phyloP scores from a whole-genome alignment of 805 yeast genomes.

The Ogataea sp. region DNA sequence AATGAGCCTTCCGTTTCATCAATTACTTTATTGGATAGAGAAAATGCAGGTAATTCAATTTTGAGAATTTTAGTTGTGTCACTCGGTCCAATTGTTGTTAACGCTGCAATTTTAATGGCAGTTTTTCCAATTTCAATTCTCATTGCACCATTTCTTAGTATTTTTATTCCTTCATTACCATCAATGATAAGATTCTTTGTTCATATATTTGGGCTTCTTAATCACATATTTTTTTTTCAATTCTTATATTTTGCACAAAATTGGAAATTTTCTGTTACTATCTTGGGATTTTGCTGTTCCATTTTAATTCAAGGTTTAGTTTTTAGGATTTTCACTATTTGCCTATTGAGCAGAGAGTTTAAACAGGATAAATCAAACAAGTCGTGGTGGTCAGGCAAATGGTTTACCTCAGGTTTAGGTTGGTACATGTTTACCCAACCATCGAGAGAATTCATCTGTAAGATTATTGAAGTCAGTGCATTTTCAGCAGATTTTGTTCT shows the following conservation, averaged over 20 bases:
- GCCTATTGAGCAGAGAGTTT: conserved; percentile 54
- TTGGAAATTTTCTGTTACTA: conserved; percentile 51
- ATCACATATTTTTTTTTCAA: conserved; percentile 50
- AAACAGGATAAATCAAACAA: conserved; percentile 50
- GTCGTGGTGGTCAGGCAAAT: conserved; percentile 78
- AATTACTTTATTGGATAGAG: conserved; percentile 8
- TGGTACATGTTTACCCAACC: conserved; percentile 58
- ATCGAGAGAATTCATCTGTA: conserved; percentile 53
- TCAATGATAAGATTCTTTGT: conserved; percentile 46
- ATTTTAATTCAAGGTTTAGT: conserved; percentile 50
- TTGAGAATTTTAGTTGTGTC: conserved; percentile 37
- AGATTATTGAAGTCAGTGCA: conserved; percentile 56
- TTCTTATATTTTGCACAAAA: conserved; percentile 60
- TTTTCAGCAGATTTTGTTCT: conserved; percentile 58
- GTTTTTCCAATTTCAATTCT: conserved; percentile 37
- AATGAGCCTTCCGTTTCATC: conserved; percentile 24
- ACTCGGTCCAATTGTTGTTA: conserved; percentile 38
- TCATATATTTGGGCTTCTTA: conserved; percentile 44
- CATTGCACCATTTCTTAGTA: conserved; percentile 41
- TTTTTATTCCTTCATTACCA: conserved; percentile 38
- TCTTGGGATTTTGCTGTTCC: conserved; percentile 53
- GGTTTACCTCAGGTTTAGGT: conserved; percentile 58
- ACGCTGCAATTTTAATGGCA: conserved; percentile 30
- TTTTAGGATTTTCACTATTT: conserved; percentile 40
- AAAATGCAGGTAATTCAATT: conserved; percentile 30